These are phyloP conservation scores for Staphylotrichum longicolle DNA, from an alignment of 495 filamentous ascomycete genomes.

Conservation along the genomic window DNA sequence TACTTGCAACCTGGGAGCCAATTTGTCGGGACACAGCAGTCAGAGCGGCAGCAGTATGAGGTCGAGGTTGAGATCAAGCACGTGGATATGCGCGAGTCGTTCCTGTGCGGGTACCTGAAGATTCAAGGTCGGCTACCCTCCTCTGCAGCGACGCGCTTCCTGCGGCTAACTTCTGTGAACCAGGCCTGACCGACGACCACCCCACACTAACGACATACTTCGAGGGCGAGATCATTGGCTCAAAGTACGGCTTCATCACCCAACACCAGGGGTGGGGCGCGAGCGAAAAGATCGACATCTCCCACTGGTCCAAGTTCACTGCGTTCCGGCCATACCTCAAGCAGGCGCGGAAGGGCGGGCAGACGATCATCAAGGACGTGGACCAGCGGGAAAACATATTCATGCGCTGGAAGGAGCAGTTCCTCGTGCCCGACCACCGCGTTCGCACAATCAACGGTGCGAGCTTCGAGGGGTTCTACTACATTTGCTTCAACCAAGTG, in stretches of 20 bases:
- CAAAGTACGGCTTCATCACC: conserved; percentile 90
- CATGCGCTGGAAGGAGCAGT: conserved; percentile 99
- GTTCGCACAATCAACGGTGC: conserved; percentile 87
- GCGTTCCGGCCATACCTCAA: conserved; percentile 80
- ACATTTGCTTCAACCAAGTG: conserved; percentile 97
- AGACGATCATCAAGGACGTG: conserved; percentile 60
- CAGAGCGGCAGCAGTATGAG: conserved; percentile 85
- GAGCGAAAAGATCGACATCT: conserved; percentile 85
- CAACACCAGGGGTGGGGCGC: conserved; percentile 89
- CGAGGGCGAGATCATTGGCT: conserved; percentile 96
- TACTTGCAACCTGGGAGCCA: conserved; percentile 84
- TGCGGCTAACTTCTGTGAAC: not conserved
- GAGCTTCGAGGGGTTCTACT: conserved; percentile 98
- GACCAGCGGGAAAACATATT: conserved; percentile 88
- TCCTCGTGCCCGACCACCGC: conserved; percentile 92
- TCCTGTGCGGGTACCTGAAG: conserved; percentile 89
- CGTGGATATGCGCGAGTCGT: conserved; percentile 92
- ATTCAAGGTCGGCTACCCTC: conserved; percentile 74
- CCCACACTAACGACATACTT: conserved; percentile 97
- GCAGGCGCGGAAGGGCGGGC: conserved; percentile 59
- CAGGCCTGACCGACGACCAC: conserved; percentile 92
- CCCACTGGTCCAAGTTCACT: conserved; percentile 89
- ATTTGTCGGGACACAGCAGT: conserved; percentile 88
- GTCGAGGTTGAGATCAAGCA: conserved; percentile 97
- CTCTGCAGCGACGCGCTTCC: not conserved